Evolutionary conservation across 208 protist species (phyloP).

Genomic region (Giardia muris): DNA sequence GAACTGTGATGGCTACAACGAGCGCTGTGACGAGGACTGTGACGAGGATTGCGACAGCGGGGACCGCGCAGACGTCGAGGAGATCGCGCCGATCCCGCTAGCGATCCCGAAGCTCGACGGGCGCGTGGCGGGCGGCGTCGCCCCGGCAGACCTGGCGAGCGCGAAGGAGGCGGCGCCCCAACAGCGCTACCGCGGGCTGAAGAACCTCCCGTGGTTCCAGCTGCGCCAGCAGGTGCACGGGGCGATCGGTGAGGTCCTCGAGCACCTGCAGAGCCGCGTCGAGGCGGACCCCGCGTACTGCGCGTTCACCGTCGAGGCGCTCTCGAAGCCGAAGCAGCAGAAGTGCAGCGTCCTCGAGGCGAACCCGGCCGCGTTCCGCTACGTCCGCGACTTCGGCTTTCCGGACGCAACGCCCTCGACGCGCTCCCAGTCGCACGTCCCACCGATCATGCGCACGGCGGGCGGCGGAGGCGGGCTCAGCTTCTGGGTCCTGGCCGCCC

Average conservation of each 20-base stretch:
- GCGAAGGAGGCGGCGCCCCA: background rate
- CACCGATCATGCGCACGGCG: background rate
- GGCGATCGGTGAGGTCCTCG: background rate
- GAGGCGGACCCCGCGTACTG: background rate
- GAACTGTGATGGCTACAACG: no score
- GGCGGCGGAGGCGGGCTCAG: background rate
- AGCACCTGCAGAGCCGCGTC: background rate
- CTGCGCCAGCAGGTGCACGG: background rate
- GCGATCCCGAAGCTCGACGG: no score
- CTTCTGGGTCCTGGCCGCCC: background rate
- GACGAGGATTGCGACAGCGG: no score
- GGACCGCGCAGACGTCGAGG: no score
- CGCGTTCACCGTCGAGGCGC: background rate
- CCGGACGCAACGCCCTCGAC: background rate
- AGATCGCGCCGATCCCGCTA: no score
- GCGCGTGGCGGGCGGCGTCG: no score
- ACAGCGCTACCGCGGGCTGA: background rate
- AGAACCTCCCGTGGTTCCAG: background rate
- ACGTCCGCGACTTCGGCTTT: background rate
- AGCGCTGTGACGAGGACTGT: no score
- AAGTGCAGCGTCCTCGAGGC: background rate
- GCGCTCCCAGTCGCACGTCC: background rate
- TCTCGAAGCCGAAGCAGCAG: background rate
- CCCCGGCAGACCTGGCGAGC: background rate
- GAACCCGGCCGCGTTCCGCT: background rate